phyloP scores from a whole-genome alignment of 176 grass and related monocot genomes.

The Raddia guianensis region DNA sequence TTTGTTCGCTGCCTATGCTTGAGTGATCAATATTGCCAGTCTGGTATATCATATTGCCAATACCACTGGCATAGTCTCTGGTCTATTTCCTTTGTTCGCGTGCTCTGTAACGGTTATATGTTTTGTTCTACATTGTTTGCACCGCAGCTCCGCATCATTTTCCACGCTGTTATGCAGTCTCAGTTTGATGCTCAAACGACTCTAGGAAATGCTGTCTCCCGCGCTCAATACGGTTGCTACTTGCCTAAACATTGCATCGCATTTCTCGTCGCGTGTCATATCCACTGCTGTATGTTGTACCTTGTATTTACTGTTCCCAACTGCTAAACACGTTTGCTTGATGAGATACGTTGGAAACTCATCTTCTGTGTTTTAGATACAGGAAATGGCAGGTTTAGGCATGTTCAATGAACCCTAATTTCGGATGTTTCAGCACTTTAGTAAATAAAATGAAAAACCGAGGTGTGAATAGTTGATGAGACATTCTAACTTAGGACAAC shows the following conservation, averaged over 20 bases:
- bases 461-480: too few relatives aligned
- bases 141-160: background rate
- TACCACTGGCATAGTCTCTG: conserved; percentile 26
- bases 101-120: background rate
- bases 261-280: background rate
- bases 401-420: too few relatives aligned
- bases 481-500: too few relatives aligned
- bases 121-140: conserved; percentile 11
- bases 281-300: background rate
- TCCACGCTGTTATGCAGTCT: background rate
- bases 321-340: background rate
- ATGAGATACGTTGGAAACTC: background rate
- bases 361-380: background rate
- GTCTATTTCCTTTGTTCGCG: conserved; percentile 14
- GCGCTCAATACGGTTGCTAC: background rate
- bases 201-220: background rate
- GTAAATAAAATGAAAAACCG: too few relatives aligned
- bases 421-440: too few relatives aligned
- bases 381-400: background rate
- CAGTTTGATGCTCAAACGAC: background rate
- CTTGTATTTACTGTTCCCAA: background rate
- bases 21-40: conserved; percentile 36
- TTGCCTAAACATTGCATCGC: background rate
- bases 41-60: conserved; percentile 48
- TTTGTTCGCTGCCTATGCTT: conserved; percentile 35